These are phyloP conservation scores for Cyanodermella asteris DNA, from an alignment of 2,329 filamentous ascomycete genomes.

Conservation along the genomic window DNA sequence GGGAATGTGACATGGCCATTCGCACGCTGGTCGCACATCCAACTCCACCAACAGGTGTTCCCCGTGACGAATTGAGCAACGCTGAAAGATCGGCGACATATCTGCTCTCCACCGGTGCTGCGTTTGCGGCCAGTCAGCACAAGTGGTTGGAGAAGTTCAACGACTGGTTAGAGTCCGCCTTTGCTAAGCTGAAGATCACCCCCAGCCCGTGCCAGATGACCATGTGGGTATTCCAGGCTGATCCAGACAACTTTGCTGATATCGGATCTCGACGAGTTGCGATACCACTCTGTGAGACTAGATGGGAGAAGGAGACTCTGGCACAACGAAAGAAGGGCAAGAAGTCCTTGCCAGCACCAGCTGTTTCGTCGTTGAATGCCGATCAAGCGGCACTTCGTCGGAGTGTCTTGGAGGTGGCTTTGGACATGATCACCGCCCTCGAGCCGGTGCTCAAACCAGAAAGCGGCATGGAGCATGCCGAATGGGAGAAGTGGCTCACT, in stretches of 20 bases:
- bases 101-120: conserved; percentile 59
- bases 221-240: conserved; percentile 56
- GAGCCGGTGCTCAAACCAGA: conserved; percentile 64
- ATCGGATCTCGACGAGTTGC: conserved; percentile 57
- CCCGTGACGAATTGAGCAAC: conserved; percentile 39
- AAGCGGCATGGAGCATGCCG: conserved; percentile 70
- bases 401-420: conserved; percentile 60
- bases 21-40: conserved; percentile 66
- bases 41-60: conserved; percentile 32
- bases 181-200: conserved; percentile 48
- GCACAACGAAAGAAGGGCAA: conserved; percentile 6
- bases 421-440: conserved; percentile 66
- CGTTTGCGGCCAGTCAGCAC: conserved; percentile 61
- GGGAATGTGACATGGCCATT: conserved; percentile 72
- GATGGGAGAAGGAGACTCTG: conserved; percentile 54
- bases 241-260: conserved; percentile 48
- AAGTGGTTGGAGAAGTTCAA: conserved; percentile 68
- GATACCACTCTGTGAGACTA: conserved; percentile 65
- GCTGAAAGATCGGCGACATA: conserved; percentile 59
- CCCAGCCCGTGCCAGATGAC: conserved; percentile 60
- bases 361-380: conserved; percentile 27
- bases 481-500: conserved; percentile 78
- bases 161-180: conserved; percentile 52
- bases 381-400: conserved; percentile 53
- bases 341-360: conserved; percentile 8